A percentile compares a stretch with the other conserved stretches of the same genome.
These are phyloP conservation scores for Cystoderma amianthinum DNA, from an alignment of 768 basidiomycete genomes.

Conservation along the genomic window DNA sequence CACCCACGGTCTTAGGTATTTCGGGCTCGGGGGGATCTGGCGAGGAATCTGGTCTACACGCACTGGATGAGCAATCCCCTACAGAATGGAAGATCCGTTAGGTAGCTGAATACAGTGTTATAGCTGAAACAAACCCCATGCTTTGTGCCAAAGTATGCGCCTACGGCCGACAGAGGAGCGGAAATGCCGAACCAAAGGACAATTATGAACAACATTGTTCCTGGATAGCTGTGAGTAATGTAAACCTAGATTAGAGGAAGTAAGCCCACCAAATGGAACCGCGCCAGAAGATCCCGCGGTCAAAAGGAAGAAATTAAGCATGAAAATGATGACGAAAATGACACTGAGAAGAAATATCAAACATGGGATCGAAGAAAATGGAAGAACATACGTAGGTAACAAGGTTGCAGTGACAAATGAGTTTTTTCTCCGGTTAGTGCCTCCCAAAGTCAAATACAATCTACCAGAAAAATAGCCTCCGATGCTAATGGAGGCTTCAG, in stretches of 20 bases:
- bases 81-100: no score
- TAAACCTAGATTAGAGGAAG: background rate
- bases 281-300: slow-evolving; percentile 86
- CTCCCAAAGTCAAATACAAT: slow-evolving; percentile 74
- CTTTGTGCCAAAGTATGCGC: slow-evolving; percentile 80
- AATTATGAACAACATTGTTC: slow-evolving; percentile 80
- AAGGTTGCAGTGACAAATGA: slow-evolving; percentile 84
- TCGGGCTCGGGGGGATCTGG: slow-evolving; percentile 88
- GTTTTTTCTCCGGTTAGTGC: slow-evolving; percentile 71
- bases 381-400: slow-evolving; percentile 66
- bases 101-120: no score
- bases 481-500: slow-evolving; percentile 39
- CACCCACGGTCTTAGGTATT: slow-evolving; percentile 81
- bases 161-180: slow-evolving; percentile 80
- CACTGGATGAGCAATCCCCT: slow-evolving; percentile 78
- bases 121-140: slow-evolving; percentile 59
- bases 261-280: slow-evolving; percentile 79
- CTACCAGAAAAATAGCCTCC: slow-evolving; percentile 87
- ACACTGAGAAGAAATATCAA: slow-evolving; percentile 33
- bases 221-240: slow-evolving; percentile 22
- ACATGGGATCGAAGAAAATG: background rate
- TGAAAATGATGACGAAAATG: slow-evolving; percentile 79
- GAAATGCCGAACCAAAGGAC: slow-evolving; percentile 93
- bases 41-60: slow-evolving; percentile 90
- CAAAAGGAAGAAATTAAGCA: slow-evolving; percentile 89